Conservation (phyloP, 495 filamentous ascomycete genomes). For the Aspergillus cavernicola region DNA sequence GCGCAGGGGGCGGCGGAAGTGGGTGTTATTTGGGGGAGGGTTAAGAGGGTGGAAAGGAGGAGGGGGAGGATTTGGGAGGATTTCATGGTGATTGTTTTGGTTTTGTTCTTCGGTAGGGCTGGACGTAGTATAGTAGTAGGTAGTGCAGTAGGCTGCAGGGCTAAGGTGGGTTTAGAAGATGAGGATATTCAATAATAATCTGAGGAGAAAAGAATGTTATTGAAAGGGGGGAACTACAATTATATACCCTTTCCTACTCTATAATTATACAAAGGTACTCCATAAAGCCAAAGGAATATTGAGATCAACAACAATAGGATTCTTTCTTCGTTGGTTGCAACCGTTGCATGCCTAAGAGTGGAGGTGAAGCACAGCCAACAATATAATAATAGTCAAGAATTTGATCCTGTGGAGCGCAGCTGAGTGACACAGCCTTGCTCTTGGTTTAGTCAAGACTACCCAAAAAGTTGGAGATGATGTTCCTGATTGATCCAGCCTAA, state of each 20-base stretch:
- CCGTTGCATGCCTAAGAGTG: not conserved
- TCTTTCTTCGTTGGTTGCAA: not conserved
- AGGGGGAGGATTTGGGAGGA: not conserved
- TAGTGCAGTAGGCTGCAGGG: no score
- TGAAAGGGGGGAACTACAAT: no score
- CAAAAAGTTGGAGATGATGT: no score
- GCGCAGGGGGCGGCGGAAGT: conserved; percentile 1
- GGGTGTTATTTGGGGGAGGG: not conserved
- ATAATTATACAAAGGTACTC: no score
- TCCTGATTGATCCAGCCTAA: not conserved
- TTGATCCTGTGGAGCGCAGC: not conserved
- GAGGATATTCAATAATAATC: no score
- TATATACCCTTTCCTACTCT: no score
- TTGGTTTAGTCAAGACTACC: no score
- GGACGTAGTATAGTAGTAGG: not conserved
- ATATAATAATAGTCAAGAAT: not conserved
- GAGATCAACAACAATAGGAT: not conserved
- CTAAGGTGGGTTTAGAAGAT: no score
- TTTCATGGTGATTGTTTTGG: not conserved
- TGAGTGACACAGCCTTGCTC: not conserved
- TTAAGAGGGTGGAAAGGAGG: not conserved
- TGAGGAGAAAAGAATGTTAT: no score
- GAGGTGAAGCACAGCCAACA: not conserved
- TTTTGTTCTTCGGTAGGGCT: not conserved
- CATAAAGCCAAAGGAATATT: no score